These are phyloP conservation scores for Jamesozyma rosinii DNA, from an alignment of 805 yeast genomes.

Conservation along the genomic window DNA sequence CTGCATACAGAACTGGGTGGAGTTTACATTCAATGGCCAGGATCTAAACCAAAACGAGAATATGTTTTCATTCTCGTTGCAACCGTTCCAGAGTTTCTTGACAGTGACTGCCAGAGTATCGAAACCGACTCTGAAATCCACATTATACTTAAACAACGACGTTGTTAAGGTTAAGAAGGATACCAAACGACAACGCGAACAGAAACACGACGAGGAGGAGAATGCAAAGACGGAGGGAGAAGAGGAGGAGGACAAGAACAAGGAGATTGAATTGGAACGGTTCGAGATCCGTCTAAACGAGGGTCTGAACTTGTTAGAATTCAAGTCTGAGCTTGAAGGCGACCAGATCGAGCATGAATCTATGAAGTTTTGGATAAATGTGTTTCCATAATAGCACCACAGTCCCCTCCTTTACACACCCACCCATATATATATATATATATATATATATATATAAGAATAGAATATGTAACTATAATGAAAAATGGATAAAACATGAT, in stretches of 20 bases:
- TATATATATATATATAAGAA: not conserved
- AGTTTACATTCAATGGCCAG: conserved; percentile 22
- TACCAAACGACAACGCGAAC: not conserved
- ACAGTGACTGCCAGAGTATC: conserved; percentile 18
- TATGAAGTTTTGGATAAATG: conserved; percentile 28
- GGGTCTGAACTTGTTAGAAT: conserved; percentile 26
- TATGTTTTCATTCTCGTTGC: conserved; percentile 21
- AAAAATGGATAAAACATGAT: not conserved
- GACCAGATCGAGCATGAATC: conserved; percentile 10
- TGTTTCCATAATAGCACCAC: conserved; percentile 18
- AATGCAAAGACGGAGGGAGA: conserved; percentile 1
- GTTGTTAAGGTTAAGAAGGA: conserved; percentile 8
- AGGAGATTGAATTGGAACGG: conserved; percentile 11
- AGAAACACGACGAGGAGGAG: not conserved
- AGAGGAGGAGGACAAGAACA: not conserved
- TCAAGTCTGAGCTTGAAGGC: conserved; percentile 12
- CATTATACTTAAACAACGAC: conserved; percentile 21
- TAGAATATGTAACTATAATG: not conserved
- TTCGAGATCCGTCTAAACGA: conserved; percentile 25
- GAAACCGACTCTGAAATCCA: conserved; percentile 5
- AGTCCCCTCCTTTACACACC: too few relatives aligned
- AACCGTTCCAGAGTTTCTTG: conserved; percentile 25
- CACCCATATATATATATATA: too few relatives aligned
- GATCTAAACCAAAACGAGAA: conserved; percentile 22
- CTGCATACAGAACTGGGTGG: conserved; percentile 25